These are phyloP conservation scores for Diaporthe vaccinii DNA, from an alignment of 2,329 filamentous ascomycete species.

Conservation along the genomic window DNA sequence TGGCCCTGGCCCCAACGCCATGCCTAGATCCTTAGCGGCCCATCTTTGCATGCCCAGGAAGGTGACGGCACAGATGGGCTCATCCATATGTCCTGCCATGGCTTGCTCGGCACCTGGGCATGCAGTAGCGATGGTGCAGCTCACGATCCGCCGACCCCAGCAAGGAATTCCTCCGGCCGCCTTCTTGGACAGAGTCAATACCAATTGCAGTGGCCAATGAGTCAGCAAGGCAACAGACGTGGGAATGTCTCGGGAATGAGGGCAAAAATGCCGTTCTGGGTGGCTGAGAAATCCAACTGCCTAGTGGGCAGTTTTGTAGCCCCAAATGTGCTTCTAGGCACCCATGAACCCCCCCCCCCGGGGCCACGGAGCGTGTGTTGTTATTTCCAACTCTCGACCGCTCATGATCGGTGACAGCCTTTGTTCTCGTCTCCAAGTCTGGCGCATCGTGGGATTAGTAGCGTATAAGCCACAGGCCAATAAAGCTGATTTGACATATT, in stretches of 20 bases:
- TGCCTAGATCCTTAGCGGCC: not conserved
- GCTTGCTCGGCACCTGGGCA: not conserved
- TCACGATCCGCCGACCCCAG: not conserved
- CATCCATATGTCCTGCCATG: not conserved
- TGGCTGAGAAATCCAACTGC: slow-evolving; percentile 1
- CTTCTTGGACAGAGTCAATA: not conserved
- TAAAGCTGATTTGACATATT: not conserved
- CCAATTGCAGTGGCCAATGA: not conserved
- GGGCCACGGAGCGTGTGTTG: not conserved
- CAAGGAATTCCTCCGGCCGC: not conserved
- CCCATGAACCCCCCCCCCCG: not conserved
- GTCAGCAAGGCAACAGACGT: not conserved
- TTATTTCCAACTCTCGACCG: too few species aligned
- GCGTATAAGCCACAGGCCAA: not conserved
- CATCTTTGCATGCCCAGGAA: not conserved
- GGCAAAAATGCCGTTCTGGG: not conserved
- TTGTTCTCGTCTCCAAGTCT: not conserved
- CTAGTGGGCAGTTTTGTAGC: not conserved
- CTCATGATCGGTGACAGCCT: not conserved
- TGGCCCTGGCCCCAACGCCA: not conserved
- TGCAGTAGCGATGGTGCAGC: not conserved
- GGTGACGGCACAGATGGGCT: not conserved
- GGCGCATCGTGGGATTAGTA: not conserved
- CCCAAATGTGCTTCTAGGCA: not conserved
- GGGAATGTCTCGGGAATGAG: slow-evolving; percentile 7